Percentiles rank a stretch among this genome's conserved stretches.
These are phyloP conservation scores for Penicillium bovifimosum DNA, from an alignment of 495 filamentous ascomycete genomes.

Conservation along the genomic window DNA sequence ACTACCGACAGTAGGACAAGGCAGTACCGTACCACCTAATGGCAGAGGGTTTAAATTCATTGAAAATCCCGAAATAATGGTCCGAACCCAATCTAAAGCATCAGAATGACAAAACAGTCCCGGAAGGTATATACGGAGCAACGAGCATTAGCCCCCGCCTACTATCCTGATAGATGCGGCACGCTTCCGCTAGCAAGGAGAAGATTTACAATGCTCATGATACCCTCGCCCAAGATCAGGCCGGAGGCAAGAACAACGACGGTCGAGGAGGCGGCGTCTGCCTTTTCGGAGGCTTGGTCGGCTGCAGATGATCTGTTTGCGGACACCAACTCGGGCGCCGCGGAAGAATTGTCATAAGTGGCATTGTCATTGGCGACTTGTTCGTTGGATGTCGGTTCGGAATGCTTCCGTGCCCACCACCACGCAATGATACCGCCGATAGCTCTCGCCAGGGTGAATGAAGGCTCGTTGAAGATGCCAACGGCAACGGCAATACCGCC, in stretches of 20 bases:
- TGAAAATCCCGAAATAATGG: background rate
- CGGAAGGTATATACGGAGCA: background rate
- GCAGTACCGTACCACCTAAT: too few relatives aligned
- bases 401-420: slow-evolving; percentile 51
- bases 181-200: slow-evolving; percentile 73
- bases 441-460: slow-evolving; percentile 85
- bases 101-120: background rate
- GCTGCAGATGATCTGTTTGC: slow-evolving; percentile 3
- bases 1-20: too few relatives aligned
- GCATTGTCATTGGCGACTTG: background rate
- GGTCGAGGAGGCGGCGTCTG: slow-evolving; percentile 46
- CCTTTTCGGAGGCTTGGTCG: slow-evolving; percentile 27
- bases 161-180: slow-evolving; percentile 58
- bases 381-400: background rate
- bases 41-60: background rate
- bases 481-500: slow-evolving; percentile 95
- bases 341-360: background rate
- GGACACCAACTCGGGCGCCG: background rate
- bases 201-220: slow-evolving; percentile 89
- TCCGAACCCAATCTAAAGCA: background rate
- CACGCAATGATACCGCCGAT: slow-evolving; percentile 80
- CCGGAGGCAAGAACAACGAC: slow-evolving; percentile 65
- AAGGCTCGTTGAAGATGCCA: slow-evolving; percentile 96
- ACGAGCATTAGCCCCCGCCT: background rate
- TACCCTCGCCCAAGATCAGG: slow-evolving; percentile 89